Conservation (phyloP, 164 flowering plant species). For the Vitis cinerea region DNA sequence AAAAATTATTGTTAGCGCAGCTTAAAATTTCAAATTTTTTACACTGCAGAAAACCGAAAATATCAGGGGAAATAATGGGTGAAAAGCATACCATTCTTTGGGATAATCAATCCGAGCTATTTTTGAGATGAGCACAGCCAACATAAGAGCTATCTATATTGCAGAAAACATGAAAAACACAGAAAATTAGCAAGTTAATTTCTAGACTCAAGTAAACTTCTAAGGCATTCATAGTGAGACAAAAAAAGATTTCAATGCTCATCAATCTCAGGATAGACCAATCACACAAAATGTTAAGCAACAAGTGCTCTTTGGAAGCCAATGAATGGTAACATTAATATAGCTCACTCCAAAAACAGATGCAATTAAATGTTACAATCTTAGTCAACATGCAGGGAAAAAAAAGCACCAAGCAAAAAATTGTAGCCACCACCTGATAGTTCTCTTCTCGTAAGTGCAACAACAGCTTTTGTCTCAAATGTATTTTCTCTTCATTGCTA, state of each 20-base stretch:
- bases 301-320: constrained; percentile 2
- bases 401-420: neutral
- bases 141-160: constrained; percentile 72
- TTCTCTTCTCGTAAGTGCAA: constrained; percentile 85
- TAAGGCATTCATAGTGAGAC: too few species aligned
- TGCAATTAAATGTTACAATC: neutral
- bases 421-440: constrained; percentile 51
- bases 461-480: constrained; percentile 71
- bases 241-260: too few species aligned
- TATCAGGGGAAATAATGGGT: constrained; percentile 1
- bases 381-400: neutral
- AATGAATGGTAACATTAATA: neutral
- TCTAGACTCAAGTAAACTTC: too few species aligned
- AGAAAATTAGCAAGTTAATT: neutral
- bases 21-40: neutral
- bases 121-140: constrained; percentile 89
- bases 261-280: neutral
- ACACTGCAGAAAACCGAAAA: neutral
- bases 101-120: constrained; percentile 99
- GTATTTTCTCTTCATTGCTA: constrained; percentile 81
- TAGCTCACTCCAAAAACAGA: neutral
- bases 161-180: constrained; percentile 9
- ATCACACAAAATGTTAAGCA: neutral
- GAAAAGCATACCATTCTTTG: constrained; percentile 73
- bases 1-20: neutral